Conservation (phyloP, 2,329 filamentous ascomycete species). For the Hymenoscyphus repandus region DNA sequence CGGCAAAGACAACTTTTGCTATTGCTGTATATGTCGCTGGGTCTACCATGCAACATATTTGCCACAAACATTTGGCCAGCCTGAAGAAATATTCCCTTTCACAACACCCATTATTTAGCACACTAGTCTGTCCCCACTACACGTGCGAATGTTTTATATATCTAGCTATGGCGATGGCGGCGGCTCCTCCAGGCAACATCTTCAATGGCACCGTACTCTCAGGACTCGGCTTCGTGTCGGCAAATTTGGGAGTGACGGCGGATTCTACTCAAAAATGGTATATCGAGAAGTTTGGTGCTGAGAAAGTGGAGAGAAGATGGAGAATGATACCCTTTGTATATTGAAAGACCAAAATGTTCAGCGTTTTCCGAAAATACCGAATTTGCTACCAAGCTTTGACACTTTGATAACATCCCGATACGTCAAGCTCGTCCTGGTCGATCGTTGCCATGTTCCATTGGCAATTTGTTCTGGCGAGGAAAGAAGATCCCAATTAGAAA, state of each 20-base stretch:
- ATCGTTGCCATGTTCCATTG: constrained; percentile 51
- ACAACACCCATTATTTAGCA: constrained; percentile 62
- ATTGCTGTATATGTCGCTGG: constrained; percentile 62
- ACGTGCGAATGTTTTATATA: constrained; percentile 85
- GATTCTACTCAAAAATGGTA: constrained; percentile 77
- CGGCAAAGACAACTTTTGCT: constrained; percentile 48
- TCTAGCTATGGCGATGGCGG: constrained; percentile 65
- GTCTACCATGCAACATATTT: constrained; percentile 68
- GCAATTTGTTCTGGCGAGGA: constrained; percentile 41
- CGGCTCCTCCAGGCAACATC: constrained; percentile 60
- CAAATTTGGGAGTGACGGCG: constrained; percentile 80
- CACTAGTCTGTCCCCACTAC: constrained; percentile 83
- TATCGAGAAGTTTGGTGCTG: constrained; percentile 63
- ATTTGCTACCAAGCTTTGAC: constrained; percentile 63
- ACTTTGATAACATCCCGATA: constrained; percentile 84
- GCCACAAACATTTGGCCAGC: constrained; percentile 63
- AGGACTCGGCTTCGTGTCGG: constrained; percentile 65
- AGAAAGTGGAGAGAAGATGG: constrained; percentile 59
- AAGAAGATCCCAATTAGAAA: constrained; percentile 70
- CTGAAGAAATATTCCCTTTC: constrained; percentile 82
- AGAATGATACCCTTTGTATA: constrained; percentile 71
- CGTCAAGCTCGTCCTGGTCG: constrained; percentile 66
- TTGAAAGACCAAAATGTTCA: constrained; percentile 30
- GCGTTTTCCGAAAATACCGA: constrained; percentile 45
- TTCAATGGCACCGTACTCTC: constrained; percentile 70